phyloP scores from a whole-genome alignment of 441 rosid genomes.

The Gossypium aridum region DNA sequence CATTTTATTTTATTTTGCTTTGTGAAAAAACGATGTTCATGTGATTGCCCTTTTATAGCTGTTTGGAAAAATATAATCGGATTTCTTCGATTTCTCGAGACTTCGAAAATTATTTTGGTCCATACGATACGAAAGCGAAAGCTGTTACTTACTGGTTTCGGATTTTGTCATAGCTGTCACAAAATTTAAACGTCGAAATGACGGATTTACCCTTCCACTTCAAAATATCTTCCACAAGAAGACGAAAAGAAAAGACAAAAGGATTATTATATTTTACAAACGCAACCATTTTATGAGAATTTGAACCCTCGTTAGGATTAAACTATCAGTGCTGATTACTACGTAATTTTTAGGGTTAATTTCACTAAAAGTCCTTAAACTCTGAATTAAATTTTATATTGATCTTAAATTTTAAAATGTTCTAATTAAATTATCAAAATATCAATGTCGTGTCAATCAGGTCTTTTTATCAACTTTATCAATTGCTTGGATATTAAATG shows the following conservation, averaged over 20 bases:
- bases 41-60: neutral
- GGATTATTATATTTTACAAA: too few relatives aligned
- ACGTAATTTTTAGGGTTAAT: neutral
- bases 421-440: neutral
- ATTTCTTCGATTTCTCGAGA: slow-evolving; percentile 14
- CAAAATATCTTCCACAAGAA: neutral
- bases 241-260: too few relatives aligned
- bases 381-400: neutral
- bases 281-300: neutral
- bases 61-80: neutral
- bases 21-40: neutral
- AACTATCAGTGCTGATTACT: neutral
- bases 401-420: neutral
- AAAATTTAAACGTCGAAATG: neutral
- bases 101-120: slow-evolving; percentile 6
- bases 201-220: neutral
- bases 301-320: neutral
- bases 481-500: neutral
- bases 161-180: neutral
- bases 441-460: neutral
- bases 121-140: slow-evolving; percentile 7
- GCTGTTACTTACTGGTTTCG: neutral
- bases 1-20: neutral
- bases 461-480: neutral
- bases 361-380: neutral